Evolutionary conservation across 768 basidiomycete species (phyloP).

Genomic region (Boletellus ananas): DNA sequence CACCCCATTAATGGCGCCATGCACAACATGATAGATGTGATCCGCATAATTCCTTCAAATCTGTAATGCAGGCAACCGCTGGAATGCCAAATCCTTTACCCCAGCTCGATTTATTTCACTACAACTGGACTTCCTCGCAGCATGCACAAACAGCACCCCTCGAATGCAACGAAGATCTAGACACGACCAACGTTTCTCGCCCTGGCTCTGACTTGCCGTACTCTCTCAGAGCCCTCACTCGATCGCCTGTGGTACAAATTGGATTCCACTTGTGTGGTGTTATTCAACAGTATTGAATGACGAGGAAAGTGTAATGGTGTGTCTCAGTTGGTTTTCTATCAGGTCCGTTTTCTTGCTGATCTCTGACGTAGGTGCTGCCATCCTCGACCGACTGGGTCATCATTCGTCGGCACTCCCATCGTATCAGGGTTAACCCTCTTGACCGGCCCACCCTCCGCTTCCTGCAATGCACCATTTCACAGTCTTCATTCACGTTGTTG

Average conservation of each 20-base stretch:
- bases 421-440: neutral
- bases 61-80: too few relatives aligned
- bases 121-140: too few relatives aligned
- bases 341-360: neutral
- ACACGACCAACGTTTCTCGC: neutral
- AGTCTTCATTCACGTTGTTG: neutral
- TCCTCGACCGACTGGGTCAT: neutral
- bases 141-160: too few relatives aligned
- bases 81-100: too few relatives aligned
- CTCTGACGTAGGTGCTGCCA: neutral
- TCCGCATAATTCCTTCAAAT: too few relatives aligned
- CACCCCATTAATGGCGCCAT: too few relatives aligned
- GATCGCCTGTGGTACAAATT: slow-evolving; percentile 1
- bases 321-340: neutral
- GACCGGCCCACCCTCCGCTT: neutral
- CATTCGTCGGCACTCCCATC: neutral
- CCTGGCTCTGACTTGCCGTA: neutral
- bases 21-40: too few relatives aligned
- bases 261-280: neutral
- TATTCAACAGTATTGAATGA: neutral
- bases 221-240: neutral
- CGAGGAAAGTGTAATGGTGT: too few relatives aligned
- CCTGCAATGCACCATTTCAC: neutral
- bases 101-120: too few relatives aligned
- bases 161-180: too few relatives aligned